Conservation (phyloP, 108 stramenopile genomes). For the Fragilaria crotonensis region DNA sequence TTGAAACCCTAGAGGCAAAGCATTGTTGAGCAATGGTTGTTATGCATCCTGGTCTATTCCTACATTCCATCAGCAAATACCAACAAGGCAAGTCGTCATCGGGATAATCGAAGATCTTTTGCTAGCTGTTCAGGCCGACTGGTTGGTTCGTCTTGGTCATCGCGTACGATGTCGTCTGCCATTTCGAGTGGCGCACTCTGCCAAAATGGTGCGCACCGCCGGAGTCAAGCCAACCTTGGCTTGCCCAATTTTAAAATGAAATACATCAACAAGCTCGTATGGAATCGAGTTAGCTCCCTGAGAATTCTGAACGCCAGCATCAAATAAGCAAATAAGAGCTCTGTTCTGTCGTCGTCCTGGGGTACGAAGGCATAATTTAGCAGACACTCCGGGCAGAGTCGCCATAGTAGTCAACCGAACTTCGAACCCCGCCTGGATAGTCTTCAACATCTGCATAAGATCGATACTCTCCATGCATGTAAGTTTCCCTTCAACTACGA, state of each 20-base stretch:
- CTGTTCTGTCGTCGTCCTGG: neutral
- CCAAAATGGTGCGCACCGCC: no score
- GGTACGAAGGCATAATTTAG: slow-evolving; percentile 75
- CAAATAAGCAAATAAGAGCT: neutral
- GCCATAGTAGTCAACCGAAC: slow-evolving; percentile 67
- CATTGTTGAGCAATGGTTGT: no score
- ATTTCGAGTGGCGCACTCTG: no score
- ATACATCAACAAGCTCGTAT: neutral
- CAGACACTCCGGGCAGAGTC: slow-evolving; percentile 46
- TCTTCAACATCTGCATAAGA: slow-evolving; percentile 51
- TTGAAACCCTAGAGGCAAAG: no score
- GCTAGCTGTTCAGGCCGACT: neutral
- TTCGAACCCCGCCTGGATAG: slow-evolving; percentile 37
- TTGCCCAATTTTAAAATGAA: neutral
- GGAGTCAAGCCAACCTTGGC: no score
- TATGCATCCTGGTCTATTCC: no score
- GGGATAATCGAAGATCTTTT: neutral
- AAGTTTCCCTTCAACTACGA: no score
- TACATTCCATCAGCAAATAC: neutral
- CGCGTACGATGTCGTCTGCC: no score
- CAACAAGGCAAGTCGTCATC: neutral
- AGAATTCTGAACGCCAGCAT: neutral
- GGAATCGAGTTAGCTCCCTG: neutral
- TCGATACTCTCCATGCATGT: slow-evolving; percentile 49
- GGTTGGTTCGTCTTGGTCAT: no score